Percentiles rank a stretch among this genome's conserved stretches.
These are phyloP conservation scores for Trebouxia sp. DNA, from an alignment of 139 green algal species.

Conservation along the genomic window DNA sequence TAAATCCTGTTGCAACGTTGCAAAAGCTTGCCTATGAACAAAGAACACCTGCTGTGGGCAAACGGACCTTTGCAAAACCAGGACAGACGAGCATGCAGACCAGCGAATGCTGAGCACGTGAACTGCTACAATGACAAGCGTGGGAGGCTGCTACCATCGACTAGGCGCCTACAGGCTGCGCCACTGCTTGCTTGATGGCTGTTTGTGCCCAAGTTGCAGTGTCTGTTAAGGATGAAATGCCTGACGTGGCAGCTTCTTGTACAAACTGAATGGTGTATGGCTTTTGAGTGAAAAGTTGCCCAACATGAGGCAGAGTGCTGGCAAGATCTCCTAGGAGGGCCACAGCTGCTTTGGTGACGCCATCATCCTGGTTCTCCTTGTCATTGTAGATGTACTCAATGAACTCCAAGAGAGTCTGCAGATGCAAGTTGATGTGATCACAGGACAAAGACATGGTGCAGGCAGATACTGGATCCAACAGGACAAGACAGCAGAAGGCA, in stretches of 20 bases:
- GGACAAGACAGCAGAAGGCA: background rate
- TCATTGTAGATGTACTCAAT: slow-evolving; percentile 66
- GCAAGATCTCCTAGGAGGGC: slow-evolving; percentile 77
- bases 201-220: slow-evolving; percentile 33
- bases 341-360: slow-evolving; percentile 61
- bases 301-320: slow-evolving; percentile 40
- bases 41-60: slow-evolving; percentile 14
- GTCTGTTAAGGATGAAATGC: slow-evolving; percentile 13
- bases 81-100: background rate
- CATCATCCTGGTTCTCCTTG: slow-evolving; percentile 51
- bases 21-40: slow-evolving; percentile 9
- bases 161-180: background rate
- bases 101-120: too few relatives aligned
- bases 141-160: background rate
- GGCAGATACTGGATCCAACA: too few relatives aligned
- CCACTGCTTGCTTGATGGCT: slow-evolving; percentile 38
- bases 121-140: background rate
- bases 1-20: slow-evolving; percentile 8
- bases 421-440: background rate
- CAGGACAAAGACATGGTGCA: background rate
- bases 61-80: background rate
- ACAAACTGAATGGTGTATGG: slow-evolving; percentile 49
- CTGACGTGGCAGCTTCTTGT: slow-evolving; percentile 13
- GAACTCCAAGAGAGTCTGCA: slow-evolving; percentile 62
- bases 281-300: slow-evolving; percentile 51